Base-by-base conservation (phyloP, 2,329 filamentous ascomycete species). In the Epichloe aotearoae region DNA sequence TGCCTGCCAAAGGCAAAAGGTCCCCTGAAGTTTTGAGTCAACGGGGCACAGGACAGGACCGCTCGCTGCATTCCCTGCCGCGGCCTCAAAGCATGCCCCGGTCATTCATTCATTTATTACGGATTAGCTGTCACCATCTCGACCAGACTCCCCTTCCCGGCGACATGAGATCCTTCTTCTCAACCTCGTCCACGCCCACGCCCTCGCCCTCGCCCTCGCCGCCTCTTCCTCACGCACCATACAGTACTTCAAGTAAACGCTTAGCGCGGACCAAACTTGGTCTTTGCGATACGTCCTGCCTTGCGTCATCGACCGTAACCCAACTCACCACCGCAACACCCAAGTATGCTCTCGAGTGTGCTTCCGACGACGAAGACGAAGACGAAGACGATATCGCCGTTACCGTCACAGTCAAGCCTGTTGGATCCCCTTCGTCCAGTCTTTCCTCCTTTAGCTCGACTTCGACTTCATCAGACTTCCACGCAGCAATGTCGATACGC, bases 401-500 rank as follows among this genome's bases (percentile, higher is more conserved):
- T 41, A 37, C 42, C 46, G 38, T 41, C 33, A 47, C 46, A 3
- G 47, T 49, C 38, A 43, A 42, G 11, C n/a, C 47, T n/a, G n/a
- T 41, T 39, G 37, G 30, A 17, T 52, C 42, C 10, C 23, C 48
- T 12, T 47, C 42, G 5, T 23, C 47, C 17, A 53, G 42, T 23
- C 15, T 12, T 36, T 50, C 52, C 23, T 46, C 49, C 11, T 20
- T 41, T 15, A 41, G 47, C 44, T 53, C 47, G 47, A 56, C 51
- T 47, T 47, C 19, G 50, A 56, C 50, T 48, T 49, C 37, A 41
- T 53, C 57, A 48, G 51, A 53, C 51, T 53, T 58, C 53, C 54
- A 66, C 62, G 62, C 54, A 55, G 58, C 55, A 44, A 67, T 68
- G 66, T 61, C 56, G 46, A 67, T 66, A 57, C 65, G 63, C 23